Percentiles rank a stretch among this genome's conserved stretches.
phyloP scores from a whole-genome alignment of 1,139 yeast genomes.

The Geotrichum candidum region DNA sequence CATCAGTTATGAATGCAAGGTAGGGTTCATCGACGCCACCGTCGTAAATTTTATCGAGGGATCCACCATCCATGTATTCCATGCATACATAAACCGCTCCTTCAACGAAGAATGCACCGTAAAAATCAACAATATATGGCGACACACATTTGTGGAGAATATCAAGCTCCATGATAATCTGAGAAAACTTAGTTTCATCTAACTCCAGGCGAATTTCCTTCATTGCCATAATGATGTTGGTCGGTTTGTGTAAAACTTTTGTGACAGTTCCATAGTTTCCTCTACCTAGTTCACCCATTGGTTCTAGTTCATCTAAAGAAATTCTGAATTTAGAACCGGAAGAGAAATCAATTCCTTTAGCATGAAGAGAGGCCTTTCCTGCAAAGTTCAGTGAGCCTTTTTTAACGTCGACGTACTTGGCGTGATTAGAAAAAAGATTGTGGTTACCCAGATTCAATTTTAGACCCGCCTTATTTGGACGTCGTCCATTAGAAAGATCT shows the following conservation, averaged over 20 bases:
- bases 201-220: conserved; percentile 89
- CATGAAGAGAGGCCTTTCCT: conserved; percentile 87
- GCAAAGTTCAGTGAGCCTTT: conserved; percentile 88
- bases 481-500: neutral
- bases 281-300: conserved; percentile 81
- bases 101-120: conserved; percentile 94
- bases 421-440: conserved; percentile 61
- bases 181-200: conserved; percentile 86
- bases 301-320: conserved; percentile 76
- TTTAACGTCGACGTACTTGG: conserved; percentile 82
- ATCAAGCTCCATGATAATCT: conserved; percentile 92
- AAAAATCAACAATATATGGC: conserved; percentile 88
- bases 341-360: conserved; percentile 85
- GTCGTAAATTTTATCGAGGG: conserved; percentile 75
- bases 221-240: conserved; percentile 92
- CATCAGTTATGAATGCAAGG: conserved; percentile 73
- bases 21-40: conserved; percentile 78
- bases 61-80: conserved; percentile 98
- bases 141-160: conserved; percentile 85
- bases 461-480: conserved; percentile 14
- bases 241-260: conserved; percentile 90
- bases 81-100: conserved; percentile 98
- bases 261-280: conserved; percentile 96
- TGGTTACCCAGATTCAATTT: conserved; percentile 13
- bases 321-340: conserved; percentile 84